Percentiles rank a stretch among this genome's conserved stretches.
These are phyloP conservation scores for Cryptosporidium bovis DNA, from an alignment of 169 alveolate genomes.

Conservation along the genomic window DNA sequence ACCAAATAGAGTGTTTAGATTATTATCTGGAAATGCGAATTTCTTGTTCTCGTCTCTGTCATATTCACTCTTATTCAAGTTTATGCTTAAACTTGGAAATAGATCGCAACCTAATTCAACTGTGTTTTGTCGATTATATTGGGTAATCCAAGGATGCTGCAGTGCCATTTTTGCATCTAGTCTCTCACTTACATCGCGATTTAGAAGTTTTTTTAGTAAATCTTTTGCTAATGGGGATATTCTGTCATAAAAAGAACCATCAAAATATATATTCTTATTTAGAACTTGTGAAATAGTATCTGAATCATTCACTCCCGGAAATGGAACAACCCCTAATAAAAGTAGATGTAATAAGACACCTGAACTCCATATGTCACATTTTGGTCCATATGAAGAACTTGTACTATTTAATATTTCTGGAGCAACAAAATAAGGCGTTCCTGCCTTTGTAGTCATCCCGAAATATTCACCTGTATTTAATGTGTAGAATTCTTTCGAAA, in stretches of 20 bases:
- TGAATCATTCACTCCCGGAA: constrained; percentile 77
- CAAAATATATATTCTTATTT: constrained; percentile 38
- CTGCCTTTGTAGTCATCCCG: constrained; percentile 78
- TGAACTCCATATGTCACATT: constrained; percentile 84
- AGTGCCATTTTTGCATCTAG: constrained; percentile 64
- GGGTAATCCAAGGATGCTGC: constrained; percentile 76
- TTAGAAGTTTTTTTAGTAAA: constrained; percentile 75
- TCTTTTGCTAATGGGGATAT: constrained; percentile 76
- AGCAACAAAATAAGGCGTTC: constrained; percentile 85
- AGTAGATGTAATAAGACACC: constrained; percentile 82
- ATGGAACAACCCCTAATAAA: constrained; percentile 82
- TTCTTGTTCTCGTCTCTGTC: too few relatives aligned
- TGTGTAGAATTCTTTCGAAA: constrained; percentile 77
- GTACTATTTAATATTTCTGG: constrained; percentile 82
- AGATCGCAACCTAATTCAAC: not conserved
- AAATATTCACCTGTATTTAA: constrained; percentile 76
- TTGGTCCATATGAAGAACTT: constrained; percentile 77
- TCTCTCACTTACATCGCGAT: constrained; percentile 49
- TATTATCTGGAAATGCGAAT: too few relatives aligned
- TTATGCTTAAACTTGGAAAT: not conserved
- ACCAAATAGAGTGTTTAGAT: not conserved
- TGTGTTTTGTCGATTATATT: constrained; percentile 2
- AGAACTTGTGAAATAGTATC: constrained; percentile 65
- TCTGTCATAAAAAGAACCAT: constrained; percentile 14
- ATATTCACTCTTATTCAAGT: not conserved